phyloP scores from a whole-genome alignment of 179 eudicot genomes.

The Actinidia chinensis region DNA sequence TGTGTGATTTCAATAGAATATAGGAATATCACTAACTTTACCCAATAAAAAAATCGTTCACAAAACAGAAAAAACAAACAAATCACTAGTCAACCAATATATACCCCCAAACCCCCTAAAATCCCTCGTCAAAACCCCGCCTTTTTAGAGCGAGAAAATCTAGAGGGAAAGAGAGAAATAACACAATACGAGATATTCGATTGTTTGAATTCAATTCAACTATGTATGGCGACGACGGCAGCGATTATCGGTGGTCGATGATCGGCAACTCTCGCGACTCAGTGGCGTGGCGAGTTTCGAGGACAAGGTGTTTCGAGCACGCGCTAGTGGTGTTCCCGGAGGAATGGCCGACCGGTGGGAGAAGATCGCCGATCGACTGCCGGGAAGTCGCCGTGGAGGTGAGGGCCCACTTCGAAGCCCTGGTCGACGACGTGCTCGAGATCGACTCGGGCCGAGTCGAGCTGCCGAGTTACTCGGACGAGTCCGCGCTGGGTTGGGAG shows the following conservation, averaged over 20 bases:
- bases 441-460: conserved; percentile 83
- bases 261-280: neutral
- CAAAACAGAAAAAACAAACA: too few species aligned
- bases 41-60: too few species aligned
- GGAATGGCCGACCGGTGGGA: conserved; percentile 51
- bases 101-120: too few species aligned
- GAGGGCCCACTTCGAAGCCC: conserved; percentile 55
- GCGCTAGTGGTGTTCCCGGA: conserved; percentile 57
- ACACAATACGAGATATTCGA: neutral
- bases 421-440: conserved; percentile 60
- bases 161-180: neutral
- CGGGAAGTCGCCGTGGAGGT: conserved; percentile 58
- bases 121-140: too few species aligned
- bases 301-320: conserved; percentile 78
- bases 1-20: too few species aligned
- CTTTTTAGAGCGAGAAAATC: too few species aligned
- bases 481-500: conserved; percentile 33
- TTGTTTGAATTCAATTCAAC: neutral
- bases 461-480: conserved; percentile 62
- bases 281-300: conserved; percentile 54
- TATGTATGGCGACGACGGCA: conserved; percentile 1
- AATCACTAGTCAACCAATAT: too few species aligned
- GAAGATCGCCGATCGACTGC: conserved; percentile 56
- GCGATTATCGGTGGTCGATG: conserved; percentile 9
- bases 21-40: too few species aligned